Evolutionary conservation across 805 yeast species (phyloP).

Genomic region (Zygoascus tannicola): DNA sequence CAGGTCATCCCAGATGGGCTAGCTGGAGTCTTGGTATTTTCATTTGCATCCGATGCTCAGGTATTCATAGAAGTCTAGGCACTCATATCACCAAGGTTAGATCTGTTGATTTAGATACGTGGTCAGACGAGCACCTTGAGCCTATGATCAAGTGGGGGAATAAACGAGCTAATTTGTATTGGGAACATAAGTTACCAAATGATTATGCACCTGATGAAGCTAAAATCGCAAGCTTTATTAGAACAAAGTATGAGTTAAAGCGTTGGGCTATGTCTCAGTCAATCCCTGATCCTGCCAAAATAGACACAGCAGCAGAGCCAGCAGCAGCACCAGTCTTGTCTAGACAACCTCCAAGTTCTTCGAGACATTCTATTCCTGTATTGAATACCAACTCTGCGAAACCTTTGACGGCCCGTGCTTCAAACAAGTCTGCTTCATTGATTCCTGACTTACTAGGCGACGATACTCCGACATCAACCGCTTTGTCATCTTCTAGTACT

Average conservation of each 20-base stretch:
- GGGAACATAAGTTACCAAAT: slow-evolving; percentile 74
- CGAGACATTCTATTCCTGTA: slow-evolving; percentile 1
- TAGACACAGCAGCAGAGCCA: slow-evolving; percentile 14
- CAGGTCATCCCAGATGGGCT: slow-evolving; percentile 95
- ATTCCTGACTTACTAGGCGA: slow-evolving; percentile 46
- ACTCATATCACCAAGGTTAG: slow-evolving; percentile 76
- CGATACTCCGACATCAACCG: neutral
- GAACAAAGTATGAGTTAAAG: slow-evolving; percentile 84
- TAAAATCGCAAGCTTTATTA: slow-evolving; percentile 80
- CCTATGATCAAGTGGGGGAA: slow-evolving; percentile 85
- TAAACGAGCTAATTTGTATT: slow-evolving; percentile 61
- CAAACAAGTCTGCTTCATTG: slow-evolving; percentile 7
- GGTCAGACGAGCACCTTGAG: slow-evolving; percentile 89
- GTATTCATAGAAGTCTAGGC: slow-evolving; percentile 91
- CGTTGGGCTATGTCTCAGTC: slow-evolving; percentile 63
- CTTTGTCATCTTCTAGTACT: neutral
- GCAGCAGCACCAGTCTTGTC: neutral
- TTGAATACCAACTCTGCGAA: neutral
- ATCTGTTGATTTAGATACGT: slow-evolving; percentile 87
- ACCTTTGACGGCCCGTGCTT: neutral
- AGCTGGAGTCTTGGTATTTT: slow-evolving; percentile 93
- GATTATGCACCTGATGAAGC: slow-evolving; percentile 70
- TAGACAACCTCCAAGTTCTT: neutral
- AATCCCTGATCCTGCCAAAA: slow-evolving; percentile 51
- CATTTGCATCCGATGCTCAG: slow-evolving; percentile 85